Percentiles rank a stretch among this genome's conserved stretches.
These are phyloP conservation scores for Lepidium didymum DNA, from an alignment of 345 rosid species.

Conservation along the genomic window DNA sequence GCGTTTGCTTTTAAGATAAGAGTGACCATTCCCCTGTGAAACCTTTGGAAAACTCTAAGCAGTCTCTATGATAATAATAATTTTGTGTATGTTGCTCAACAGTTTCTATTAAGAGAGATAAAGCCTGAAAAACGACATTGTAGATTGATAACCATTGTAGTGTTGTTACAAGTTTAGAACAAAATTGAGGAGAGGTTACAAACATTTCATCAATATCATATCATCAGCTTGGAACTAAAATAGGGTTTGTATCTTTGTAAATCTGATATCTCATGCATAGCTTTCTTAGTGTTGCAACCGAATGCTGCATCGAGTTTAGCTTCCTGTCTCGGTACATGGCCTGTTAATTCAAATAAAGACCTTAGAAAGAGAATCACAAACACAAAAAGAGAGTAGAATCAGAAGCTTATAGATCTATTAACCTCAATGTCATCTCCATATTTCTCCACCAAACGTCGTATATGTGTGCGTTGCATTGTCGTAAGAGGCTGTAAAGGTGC, in stretches of 20 bases:
- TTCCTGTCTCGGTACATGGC: conserved; percentile 82
- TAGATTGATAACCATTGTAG: neutral
- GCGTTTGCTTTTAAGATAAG: neutral
- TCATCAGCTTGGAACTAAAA: conserved; percentile 41
- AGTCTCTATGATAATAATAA: neutral
- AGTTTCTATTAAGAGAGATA: neutral
- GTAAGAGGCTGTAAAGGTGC: conserved; percentile 77
- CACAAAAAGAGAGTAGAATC: neutral
- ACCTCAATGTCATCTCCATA: conserved; percentile 81
- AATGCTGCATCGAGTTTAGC: conserved; percentile 84
- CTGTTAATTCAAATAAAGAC: conserved; percentile 38
- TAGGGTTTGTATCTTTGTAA: conserved; percentile 52
- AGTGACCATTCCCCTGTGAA: neutral
- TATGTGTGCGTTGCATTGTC: conserved; percentile 57
- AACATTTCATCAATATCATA: neutral
- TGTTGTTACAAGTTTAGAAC: neutral
- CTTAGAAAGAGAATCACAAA: neutral
- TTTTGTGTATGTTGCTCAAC: neutral
- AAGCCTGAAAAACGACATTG: neutral
- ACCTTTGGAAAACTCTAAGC: neutral
- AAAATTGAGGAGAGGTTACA: neutral
- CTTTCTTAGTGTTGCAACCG: conserved; percentile 56
- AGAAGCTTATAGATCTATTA: neutral
- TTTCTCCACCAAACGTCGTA: conserved; percentile 56
- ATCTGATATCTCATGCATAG: conserved; percentile 57